Evolutionary conservation across 2,329 filamentous ascomycete genomes (phyloP), one percentile per base, ranked within the genome.

Genomic region (Colletotrichum liaoningense): DNA sequence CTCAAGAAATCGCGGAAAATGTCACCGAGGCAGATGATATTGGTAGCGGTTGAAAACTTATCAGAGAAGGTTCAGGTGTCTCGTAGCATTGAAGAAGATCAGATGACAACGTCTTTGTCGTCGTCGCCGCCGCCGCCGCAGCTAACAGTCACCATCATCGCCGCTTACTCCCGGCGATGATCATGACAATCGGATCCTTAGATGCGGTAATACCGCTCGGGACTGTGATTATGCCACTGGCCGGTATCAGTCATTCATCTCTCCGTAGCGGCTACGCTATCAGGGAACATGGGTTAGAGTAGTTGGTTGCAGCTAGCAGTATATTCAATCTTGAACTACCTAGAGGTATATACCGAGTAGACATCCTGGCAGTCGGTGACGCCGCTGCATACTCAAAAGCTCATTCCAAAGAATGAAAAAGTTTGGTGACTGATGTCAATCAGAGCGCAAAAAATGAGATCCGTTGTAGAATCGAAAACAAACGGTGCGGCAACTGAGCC

Each of bases 381-480:
- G 62, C 65, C 14, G 56, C 69, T 22, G 28, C 58, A 54, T 19
- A 62, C 55, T 19, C 64, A 68, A 69, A 55, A 30, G 35, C 16
- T 69, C 49, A 52, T 55, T 63, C 22, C 55, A 46, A 42, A n/a
- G 59, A 63, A 49, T 49, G 42, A n/a, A 5, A 3, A 49, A 11
- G 42, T 22, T 49, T 49, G 42, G 11, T 49, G 42, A 49, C 42
- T 63, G 46, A n/a, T 35, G 11, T 33, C 30, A 57, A 68, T 49
- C 64, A 65, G 30, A 74, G 56, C 52, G 60, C 59, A 69, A 60
- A 69, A 49, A 68, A 62, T 58, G 49, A 57, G 65, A 72, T 63
- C 58, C 69, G 22, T 66, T 57, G 56, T 73, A 71, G 72, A 72
- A 72, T 35, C 69, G 64, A 65, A 74, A 49, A 65, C 57, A 74